A percentile compares a stretch with the other conserved stretches of the same genome.
phyloP scores from a whole-genome alignment of 495 filamentous ascomycete species.

The Aspergillus diversus region DNA sequence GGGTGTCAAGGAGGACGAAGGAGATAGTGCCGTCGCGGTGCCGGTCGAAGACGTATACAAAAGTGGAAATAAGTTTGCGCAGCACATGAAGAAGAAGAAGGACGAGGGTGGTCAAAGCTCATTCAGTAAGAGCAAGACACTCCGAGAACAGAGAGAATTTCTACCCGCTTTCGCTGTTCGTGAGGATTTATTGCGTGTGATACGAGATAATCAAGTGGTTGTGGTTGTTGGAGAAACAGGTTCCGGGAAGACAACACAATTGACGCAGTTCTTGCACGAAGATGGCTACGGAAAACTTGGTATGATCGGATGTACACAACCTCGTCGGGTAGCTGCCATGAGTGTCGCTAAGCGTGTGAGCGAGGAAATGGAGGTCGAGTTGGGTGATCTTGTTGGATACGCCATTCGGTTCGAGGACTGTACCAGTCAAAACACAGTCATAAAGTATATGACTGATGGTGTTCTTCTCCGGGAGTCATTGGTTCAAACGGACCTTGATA shows the following conservation, averaged over 20 bases:
- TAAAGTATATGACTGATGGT: constrained; percentile 99
- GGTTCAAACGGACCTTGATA: constrained; percentile 88
- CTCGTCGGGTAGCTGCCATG: constrained; percentile 95
- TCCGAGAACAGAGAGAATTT: constrained; percentile 91
- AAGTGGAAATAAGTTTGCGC: constrained; percentile 80
- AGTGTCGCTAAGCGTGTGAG: constrained; percentile 97
- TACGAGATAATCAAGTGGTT: constrained; percentile 95
- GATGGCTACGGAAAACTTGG: constrained; percentile 86
- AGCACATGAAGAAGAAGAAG: constrained; percentile 92
- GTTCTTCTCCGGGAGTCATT: constrained; percentile 93
- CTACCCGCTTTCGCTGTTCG: constrained; percentile 96
- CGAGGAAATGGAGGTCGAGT: constrained; percentile 97
- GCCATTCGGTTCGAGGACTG: constrained; percentile 99
- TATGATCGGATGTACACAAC: constrained; percentile 95
- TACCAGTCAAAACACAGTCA: constrained; percentile 88
- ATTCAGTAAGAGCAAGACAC: constrained; percentile 89
- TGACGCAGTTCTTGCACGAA: constrained; percentile 94
- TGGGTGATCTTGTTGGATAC: constrained; percentile 90
- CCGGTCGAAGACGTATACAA: constrained; percentile 73
- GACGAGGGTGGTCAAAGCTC: constrained; percentile 79
- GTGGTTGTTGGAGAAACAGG: constrained; percentile 97
- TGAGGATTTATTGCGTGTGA: constrained; percentile 91
- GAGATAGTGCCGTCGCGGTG: constrained; percentile 79
- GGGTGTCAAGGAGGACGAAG: constrained; percentile 93
- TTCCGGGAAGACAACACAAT: constrained; percentile 94